phyloP scores from a whole-genome alignment of 495 filamentous ascomycete species.

The Lepidopterella palustris region DNA sequence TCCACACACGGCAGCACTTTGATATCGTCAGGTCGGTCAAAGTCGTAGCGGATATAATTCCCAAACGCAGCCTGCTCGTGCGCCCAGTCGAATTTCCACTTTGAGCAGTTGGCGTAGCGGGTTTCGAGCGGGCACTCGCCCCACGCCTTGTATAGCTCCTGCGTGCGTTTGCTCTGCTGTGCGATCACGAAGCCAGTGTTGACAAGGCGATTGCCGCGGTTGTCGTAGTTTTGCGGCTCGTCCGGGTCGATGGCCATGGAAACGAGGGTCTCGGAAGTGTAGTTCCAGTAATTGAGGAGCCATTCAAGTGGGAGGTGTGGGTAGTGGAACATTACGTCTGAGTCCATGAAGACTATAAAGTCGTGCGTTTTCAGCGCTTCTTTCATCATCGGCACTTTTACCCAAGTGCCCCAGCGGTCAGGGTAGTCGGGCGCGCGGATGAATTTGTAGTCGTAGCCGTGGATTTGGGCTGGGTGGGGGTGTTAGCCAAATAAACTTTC shows the following conservation, averaged over 20 bases:
- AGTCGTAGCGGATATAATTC: conserved; percentile 38
- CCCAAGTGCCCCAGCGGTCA: conserved; percentile 43
- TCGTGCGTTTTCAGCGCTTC: conserved; percentile 43
- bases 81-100: conserved; percentile 34
- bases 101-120: conserved; percentile 32
- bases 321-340: conserved; percentile 44
- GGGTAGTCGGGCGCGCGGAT: conserved; percentile 33
- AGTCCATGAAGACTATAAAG: conserved; percentile 47
- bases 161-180: conserved; percentile 35
- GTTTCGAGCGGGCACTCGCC: conserved; percentile 34
- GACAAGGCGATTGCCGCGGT: conserved; percentile 30
- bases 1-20: conserved; percentile 37
- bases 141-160: conserved; percentile 39
- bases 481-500: conserved; percentile 1
- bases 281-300: conserved; percentile 50
- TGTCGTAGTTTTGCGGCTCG: conserved; percentile 32
- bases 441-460: conserved; percentile 51
- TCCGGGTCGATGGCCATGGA: conserved; percentile 40
- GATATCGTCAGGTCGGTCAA: conserved; percentile 33
- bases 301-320: conserved; percentile 49
- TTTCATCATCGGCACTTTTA: conserved; percentile 44
- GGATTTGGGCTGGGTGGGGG: conserved; percentile 40
- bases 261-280: conserved; percentile 38
- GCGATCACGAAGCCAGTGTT: conserved; percentile 42
- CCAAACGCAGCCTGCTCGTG: conserved; percentile 42